phyloP scores from a whole-genome alignment of 2,329 filamentous ascomycete genomes.

The Geosmithia putterillii region DNA sequence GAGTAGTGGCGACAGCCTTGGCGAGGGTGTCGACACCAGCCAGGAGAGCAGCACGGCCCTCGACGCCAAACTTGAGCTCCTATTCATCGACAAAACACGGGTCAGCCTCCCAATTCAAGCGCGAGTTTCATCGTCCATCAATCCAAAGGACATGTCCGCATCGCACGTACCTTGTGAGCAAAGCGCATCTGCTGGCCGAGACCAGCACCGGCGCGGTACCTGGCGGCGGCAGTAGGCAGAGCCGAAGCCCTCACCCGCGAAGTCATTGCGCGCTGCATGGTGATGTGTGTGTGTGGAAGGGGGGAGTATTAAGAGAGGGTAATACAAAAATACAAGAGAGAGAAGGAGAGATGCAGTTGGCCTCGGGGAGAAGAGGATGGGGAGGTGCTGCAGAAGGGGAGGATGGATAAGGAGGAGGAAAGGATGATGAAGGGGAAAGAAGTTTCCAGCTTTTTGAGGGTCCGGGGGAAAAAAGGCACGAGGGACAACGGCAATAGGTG shows the following conservation, averaged over 20 bases:
- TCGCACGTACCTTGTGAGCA: conserved; percentile 73
- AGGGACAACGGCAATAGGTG: conserved; percentile 6
- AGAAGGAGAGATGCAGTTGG: conserved; percentile 8
- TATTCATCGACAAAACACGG: conserved; percentile 21
- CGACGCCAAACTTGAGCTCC: conserved; percentile 98
- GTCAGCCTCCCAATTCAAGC: conserved; percentile 16
- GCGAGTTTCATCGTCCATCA: not conserved
- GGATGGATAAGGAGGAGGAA: conserved; percentile 3
- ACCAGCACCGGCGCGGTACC: conserved; percentile 51
- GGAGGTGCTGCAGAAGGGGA: not conserved
- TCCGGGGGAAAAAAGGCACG: conserved; percentile 4
- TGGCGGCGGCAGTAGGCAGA: conserved; percentile 57
- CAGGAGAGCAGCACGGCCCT: conserved; percentile 78
- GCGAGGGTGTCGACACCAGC: conserved; percentile 94
- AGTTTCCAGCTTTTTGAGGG: not conserved
- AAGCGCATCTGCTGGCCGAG: conserved; percentile 86
- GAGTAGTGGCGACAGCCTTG: conserved; percentile 88
- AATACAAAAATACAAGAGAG: conserved; percentile 9
- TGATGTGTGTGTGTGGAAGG: conserved; percentile 26
- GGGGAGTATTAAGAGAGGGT: conserved; percentile 16
- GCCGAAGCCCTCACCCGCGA: conserved; percentile 69
- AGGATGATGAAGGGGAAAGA: not conserved
- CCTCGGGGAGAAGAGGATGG: not conserved
- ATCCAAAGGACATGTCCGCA: not conserved
- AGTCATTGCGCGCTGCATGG: conserved; percentile 91